Evolutionary conservation across 768 basidiomycete species (phyloP).

Genomic region (Solioccasus polychromus): DNA sequence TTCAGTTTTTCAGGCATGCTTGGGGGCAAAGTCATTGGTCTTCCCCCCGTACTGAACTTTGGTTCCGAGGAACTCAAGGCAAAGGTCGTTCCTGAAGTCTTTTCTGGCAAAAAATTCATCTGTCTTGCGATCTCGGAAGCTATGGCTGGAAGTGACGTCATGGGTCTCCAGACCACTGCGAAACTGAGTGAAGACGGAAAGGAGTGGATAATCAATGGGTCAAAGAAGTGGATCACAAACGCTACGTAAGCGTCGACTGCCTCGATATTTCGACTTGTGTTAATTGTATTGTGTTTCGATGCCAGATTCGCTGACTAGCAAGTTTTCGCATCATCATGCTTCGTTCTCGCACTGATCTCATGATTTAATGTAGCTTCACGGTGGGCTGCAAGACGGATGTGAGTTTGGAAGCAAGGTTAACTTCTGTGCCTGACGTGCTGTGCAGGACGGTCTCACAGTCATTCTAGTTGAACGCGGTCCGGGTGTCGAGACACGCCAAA

Average conservation of each 20-base stretch:
- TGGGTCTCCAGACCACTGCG: conserved; percentile 60
- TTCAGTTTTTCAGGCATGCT: conserved; percentile 33
- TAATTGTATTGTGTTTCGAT: conserved; percentile 8
- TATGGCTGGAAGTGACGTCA: conserved; percentile 69
- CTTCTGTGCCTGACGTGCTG: conserved; percentile 23
- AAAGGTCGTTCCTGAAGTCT: conserved; percentile 46
- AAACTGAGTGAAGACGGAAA: conserved; percentile 64
- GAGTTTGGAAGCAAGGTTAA: conserved; percentile 13
- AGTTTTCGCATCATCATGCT: background rate
- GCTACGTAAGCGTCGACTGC: conserved; percentile 36
- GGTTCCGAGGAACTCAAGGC: conserved; percentile 50
- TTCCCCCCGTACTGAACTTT: conserved; percentile 73
- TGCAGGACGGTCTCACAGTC: conserved; percentile 57
- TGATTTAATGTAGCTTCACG: conserved; percentile 48
- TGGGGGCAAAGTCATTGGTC: conserved; percentile 64
- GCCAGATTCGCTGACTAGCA: conserved; percentile 41
- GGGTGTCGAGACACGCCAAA: conserved; percentile 62
- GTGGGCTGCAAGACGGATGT: conserved; percentile 56
- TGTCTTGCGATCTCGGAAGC: conserved; percentile 76
- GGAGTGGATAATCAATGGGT: conserved; percentile 68
- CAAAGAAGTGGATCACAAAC: conserved; percentile 75
- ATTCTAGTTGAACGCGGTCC: conserved; percentile 62
- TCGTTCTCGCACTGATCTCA: background rate
- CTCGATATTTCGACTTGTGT: background rate
- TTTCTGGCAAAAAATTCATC: conserved; percentile 67